Evolutionary conservation across 805 yeast species (phyloP), one percentile per base, ranked within the genome.

Genomic region (Schwanniomyces occidentalis): DNA sequence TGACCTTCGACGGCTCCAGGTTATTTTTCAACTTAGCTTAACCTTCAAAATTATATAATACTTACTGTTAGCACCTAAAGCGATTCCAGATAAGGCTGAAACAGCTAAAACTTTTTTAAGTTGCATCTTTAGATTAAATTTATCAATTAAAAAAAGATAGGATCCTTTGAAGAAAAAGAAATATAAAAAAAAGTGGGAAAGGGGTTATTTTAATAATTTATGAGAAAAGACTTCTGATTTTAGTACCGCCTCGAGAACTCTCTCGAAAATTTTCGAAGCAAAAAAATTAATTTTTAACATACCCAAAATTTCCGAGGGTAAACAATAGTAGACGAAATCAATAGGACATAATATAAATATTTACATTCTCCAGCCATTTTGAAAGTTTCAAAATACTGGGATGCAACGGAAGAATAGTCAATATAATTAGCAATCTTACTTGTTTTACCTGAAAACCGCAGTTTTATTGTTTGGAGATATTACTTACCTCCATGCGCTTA

Each of bases 51-150:
- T n/a, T n/a, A n/a, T 12, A 5, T 9, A 23, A 29, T 49, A 54
- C 59, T 47, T 57, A 51, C 61, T 54, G 40, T 55, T 50, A 26
- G 57, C 59, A 48, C 52, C 61, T 27, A 49, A 34, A 18, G 58
- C 80, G 40, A 73, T 48, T 42, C 76, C 75, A 47, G 75, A 71
- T 32, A 76, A 44, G 51, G 80, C 73, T 48, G 73, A 68, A 46
- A 69, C 53, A 42, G 71, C 63, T 46, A 75, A 52, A 54, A 73
- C 51, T 43, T 75, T 63, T 63, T 71, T 77, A 65, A 76, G 64
- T 69, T 76, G 82, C 84, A 80, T 78, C 41, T 41, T 46, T 26
- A 33, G 12, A 30, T 22, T n/a, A 27, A 30, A 16, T 21, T 34
- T 30, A n/a, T 17, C 26, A 37, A 30, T 28, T 22, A 12, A 32